Percentiles rank a stretch among this genome's conserved stretches.
Conservation (phyloP, 768 basidiomycete species). For the Lactarius tabidus region DNA sequence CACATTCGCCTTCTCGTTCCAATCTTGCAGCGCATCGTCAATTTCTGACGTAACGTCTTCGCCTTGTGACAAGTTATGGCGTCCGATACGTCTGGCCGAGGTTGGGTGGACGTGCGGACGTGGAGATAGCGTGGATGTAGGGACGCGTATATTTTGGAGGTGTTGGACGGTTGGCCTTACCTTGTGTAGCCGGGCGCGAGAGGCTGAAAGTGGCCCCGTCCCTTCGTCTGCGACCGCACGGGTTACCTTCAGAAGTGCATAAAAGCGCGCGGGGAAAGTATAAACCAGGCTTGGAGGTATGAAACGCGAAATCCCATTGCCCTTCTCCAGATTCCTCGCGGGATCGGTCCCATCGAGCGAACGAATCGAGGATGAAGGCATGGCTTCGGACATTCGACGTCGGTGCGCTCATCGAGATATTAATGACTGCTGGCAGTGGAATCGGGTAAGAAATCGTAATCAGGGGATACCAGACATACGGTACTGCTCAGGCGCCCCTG, state of each 20-base stretch:
- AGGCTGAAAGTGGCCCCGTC: slow-evolving; percentile 1
- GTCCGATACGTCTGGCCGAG: slow-evolving; percentile 11
- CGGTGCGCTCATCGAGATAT: slow-evolving; percentile 8
- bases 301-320: slow-evolving; percentile 25
- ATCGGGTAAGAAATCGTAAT: slow-evolving; percentile 31
- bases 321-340: slow-evolving; percentile 22
- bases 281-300: slow-evolving; percentile 15
- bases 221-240: neutral
- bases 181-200: slow-evolving; percentile 8
- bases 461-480: slow-evolving; percentile 32
- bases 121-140: slow-evolving; percentile 34
- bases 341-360: slow-evolving; percentile 18
- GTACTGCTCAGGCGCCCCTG: slow-evolving; percentile 40
- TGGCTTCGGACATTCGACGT: slow-evolving; percentile 17
- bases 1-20: slow-evolving; percentile 41
- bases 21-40: slow-evolving; percentile 44
- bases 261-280: slow-evolving; percentile 6
- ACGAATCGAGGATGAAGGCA: slow-evolving; percentile 9
- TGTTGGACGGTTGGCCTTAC: slow-evolving; percentile 30
- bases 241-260: neutral
- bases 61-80: neutral
- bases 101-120: slow-evolving; percentile 27
- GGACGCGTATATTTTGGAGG: slow-evolving; percentile 40
- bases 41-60: neutral
- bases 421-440: slow-evolving; percentile 3